Percentiles rank a stretch among this genome's conserved stretches.
These are phyloP conservation scores for Letharia lupina DNA, from an alignment of 495 filamentous ascomycete genomes.

Conservation along the genomic window DNA sequence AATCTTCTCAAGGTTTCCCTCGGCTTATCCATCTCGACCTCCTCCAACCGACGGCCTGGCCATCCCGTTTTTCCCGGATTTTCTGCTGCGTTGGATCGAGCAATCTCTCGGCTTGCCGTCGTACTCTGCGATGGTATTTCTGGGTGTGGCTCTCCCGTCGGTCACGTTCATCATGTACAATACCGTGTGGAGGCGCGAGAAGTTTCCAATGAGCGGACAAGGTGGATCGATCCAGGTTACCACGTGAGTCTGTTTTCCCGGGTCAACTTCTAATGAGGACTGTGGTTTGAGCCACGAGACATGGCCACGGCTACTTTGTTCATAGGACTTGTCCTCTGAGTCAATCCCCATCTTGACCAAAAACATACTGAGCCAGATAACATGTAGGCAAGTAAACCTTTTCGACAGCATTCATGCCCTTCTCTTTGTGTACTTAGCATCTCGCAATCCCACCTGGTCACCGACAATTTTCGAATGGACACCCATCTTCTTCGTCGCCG, in stretches of 20 bases:
- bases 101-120: constrained; percentile 4
- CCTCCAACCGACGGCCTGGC: neutral
- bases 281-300: neutral
- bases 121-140: constrained; percentile 1
- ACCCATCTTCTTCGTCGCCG: constrained; percentile 3
- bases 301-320: neutral
- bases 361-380: neutral
- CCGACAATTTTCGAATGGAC: constrained; percentile 4
- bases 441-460: constrained; percentile 11
- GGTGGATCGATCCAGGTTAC: constrained; percentile 7
- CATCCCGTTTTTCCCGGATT: neutral
- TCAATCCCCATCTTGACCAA: neutral
- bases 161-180: constrained; percentile 3
- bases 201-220: constrained; percentile 5
- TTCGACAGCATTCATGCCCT: constrained; percentile 4
- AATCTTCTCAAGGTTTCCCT: constrained; percentile 6
- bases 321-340: neutral
- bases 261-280: neutral
- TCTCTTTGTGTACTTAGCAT: constrained; percentile 4
- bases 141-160: constrained; percentile 1
- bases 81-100: neutral
- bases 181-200: constrained; percentile 8
- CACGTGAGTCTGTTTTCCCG: neutral
- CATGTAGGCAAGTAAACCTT: constrained; percentile 2
- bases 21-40: constrained; percentile 5